Conservation (phyloP, 305 asterid genomes). For the Solanum hybrid region DNA sequence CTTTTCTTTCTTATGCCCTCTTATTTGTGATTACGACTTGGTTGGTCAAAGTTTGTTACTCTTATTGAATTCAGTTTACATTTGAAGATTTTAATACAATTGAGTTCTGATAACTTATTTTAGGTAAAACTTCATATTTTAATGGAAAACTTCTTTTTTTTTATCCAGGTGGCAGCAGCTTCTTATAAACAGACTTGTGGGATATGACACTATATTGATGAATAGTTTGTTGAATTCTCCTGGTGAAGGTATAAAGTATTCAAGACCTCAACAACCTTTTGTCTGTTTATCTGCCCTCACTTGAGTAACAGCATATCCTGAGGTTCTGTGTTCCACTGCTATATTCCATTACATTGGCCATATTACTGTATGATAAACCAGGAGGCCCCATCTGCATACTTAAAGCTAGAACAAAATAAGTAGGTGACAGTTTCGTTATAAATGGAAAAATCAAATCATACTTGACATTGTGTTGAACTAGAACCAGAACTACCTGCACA, state of each 20-base stretch:
- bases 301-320: background rate
- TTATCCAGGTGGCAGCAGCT: slow-evolving; percentile 93
- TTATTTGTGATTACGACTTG: background rate
- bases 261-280: background rate
- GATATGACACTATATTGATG: slow-evolving; percentile 95
- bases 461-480: background rate
- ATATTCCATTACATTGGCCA: background rate
- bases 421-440: background rate
- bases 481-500: slow-evolving; percentile 1
- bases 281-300: background rate
- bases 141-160: slow-evolving; percentile 15
- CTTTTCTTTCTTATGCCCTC: background rate
- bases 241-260: slow-evolving; percentile 64
- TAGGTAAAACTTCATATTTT: background rate
- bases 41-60: background rate
- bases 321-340: background rate
- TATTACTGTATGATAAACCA: background rate
- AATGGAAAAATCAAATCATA: background rate
- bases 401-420: background rate
- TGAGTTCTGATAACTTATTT: background rate
- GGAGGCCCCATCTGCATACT: background rate
- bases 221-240: slow-evolving; percentile 89
- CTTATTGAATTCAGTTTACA: background rate
- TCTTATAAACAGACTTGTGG: slow-evolving; percentile 91
- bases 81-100: background rate